Evolutionary conservation across 2,329 filamentous ascomycete species (phyloP), one percentile per base, ranked within the genome.

Genomic region (Colletotrichum sp.): DNA sequence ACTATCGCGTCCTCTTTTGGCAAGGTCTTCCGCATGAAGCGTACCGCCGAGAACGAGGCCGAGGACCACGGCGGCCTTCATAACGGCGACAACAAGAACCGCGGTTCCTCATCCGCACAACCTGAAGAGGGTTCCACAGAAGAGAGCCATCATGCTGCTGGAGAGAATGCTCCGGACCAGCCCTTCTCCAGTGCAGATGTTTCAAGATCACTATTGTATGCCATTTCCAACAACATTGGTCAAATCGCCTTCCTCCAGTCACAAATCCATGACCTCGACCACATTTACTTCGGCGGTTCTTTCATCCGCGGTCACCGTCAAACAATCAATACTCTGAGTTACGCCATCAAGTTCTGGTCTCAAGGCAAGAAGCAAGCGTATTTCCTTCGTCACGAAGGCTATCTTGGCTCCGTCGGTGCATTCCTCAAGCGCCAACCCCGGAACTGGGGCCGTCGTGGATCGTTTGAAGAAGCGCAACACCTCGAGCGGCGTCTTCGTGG

Each of bases 181-280:
- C 82, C 87, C 5, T 99, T 98, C 85, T 92, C 91, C 21, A 90
- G 92, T 44, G 93, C 96, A 82, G 97, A 99, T 84, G 95, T 99
- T 78, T 97, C 95, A 28, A 90, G 96, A 36, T 98, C 95, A 63
- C 89, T 99, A 21, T 91, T 99, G 0, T 99, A 98, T 85, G 97
- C 97, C 28, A 95, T 99, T 80, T 96, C 94, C 84, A 99, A 99
- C 88, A 99, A 99, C 86, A 98, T 99, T 78, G 97, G 97, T 18
- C 97, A 99, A 87, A 98, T 99, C 80, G 96, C 97, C 59, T 98
- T 97, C 84, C 89, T 99, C n/a, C 97, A 99, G 83, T 97, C 95
- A 8, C 96, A 98, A 84, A 97, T 98, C 82, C 96, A 99, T 86
- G 92, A 94, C 62, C 89, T 99, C 30, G 94, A 95, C 78, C 93